These are phyloP conservation scores for Solanum verrucosum DNA, from an alignment of 257 asterid species.

Conservation along the genomic window DNA sequence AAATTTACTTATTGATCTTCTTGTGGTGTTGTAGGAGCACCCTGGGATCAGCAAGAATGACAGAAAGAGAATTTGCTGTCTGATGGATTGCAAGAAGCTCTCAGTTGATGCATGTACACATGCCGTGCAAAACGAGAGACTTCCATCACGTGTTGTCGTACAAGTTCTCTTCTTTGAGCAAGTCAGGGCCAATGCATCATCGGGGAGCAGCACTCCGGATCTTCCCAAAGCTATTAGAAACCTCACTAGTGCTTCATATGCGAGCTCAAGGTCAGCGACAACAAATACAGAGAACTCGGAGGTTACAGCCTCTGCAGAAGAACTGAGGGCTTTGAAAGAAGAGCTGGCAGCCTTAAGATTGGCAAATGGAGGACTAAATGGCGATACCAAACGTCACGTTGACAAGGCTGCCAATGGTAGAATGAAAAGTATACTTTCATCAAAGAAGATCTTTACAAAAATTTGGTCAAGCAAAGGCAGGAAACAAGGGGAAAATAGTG, in stretches of 20 bases:
- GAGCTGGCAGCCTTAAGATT: slow-evolving; percentile 68
- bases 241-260: slow-evolving; percentile 51
- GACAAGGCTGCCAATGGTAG: slow-evolving; percentile 53
- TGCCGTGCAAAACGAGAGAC: slow-evolving; percentile 86
- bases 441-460: slow-evolving; percentile 66
- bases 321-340: slow-evolving; percentile 72
- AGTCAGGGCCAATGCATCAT: slow-evolving; percentile 73
- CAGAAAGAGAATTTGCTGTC: slow-evolving; percentile 61
- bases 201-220: slow-evolving; percentile 93
- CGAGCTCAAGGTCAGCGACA: slow-evolving; percentile 67
- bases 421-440: slow-evolving; percentile 54
- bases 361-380: slow-evolving; percentile 36
- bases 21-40: slow-evolving; percentile 47
- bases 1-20: not conserved
- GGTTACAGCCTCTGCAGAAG: slow-evolving; percentile 78
- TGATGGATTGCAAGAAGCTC: slow-evolving; percentile 92
- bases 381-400: slow-evolving; percentile 16
- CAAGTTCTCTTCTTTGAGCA: slow-evolving; percentile 27
- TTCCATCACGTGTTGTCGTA: slow-evolving; percentile 24
- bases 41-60: slow-evolving; percentile 79
- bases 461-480: slow-evolving; percentile 69
- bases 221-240: slow-evolving; percentile 76
- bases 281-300: slow-evolving; percentile 83
- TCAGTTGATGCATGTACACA: slow-evolving; percentile 86
- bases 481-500: slow-evolving; percentile 58